Base-by-base conservation (phyloP, 164 flowering plant species). In the Vitis vinifera region DNA sequence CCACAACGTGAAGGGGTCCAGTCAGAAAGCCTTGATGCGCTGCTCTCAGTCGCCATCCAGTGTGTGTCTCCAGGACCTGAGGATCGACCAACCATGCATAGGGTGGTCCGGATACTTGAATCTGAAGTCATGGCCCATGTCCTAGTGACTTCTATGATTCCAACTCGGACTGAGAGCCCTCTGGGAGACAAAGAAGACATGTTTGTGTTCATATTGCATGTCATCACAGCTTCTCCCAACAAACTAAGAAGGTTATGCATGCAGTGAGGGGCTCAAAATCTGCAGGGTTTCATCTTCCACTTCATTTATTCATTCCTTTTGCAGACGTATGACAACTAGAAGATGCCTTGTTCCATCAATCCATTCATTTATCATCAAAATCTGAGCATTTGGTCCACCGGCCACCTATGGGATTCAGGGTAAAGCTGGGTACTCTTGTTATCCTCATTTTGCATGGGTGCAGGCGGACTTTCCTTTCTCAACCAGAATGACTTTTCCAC, bases 81-180 rank as follows among this genome's bases (percentile, higher is more conserved):
- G 74, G 97, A 95, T 13, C 81, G 98, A 8, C 98, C 97, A 8
- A 90, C 99, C 67, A 93, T 93, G 98, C 97, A 93, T 74, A 78
- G 94, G 78, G 94, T 93, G 59, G 86, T 91, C 53, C 98, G 89
- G 76, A 66, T 89, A 50, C 86, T 95, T 15, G 99, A 95, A 79
- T 88, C 98, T 12, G 98, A 88, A 77, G 97, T 93, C 61, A 88
- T 87, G 90, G 90, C 99, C 98, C 99, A 7, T 93, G 97, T 77
- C 98, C 97, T 47, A 94, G 98, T 72, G 98, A 94, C 67, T 92
- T 92, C 70, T 91, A 92, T 12, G 99, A 95, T 76, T 91, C 97
- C 47, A 87, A 73, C 86, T 89, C 98, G 1, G 98, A 91, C 30
- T 88, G 77, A 87, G 63, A 68, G 48, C 70, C 27, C 13, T 52